Evolutionary conservation across 306 rosid genomes (phyloP).

Genomic region (Macrotyloma uniflorum): DNA sequence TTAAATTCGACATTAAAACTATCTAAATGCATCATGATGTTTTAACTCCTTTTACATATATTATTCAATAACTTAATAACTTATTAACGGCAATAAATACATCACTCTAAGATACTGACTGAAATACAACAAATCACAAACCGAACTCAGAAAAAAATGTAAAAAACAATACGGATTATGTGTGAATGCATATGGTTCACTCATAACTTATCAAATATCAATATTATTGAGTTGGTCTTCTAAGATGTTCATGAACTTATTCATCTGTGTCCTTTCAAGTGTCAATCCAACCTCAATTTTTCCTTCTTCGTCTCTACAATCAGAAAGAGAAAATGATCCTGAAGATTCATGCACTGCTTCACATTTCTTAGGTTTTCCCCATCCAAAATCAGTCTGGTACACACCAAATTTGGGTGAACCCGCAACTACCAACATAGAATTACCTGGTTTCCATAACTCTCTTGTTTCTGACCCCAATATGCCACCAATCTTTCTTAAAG

Average conservation of each 20-base stretch:
- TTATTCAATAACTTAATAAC: no score
- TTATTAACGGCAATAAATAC: no score
- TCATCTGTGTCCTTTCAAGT: constrained; percentile 27
- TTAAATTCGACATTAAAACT: no score
- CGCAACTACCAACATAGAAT: not conserved
- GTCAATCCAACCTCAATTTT: constrained; percentile 51
- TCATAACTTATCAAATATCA: not conserved
- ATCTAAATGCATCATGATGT: no score
- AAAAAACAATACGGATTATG: no score
- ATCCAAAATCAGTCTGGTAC: constrained; percentile 60
- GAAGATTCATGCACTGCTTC: constrained; percentile 44
- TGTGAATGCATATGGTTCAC: no score
- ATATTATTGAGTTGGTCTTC: constrained; percentile 1
- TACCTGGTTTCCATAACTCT: not conserved
- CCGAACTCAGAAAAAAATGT: no score
- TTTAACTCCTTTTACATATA: no score
- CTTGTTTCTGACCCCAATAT: not conserved
- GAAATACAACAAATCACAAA: no score
- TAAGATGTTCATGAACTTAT: constrained; percentile 27
- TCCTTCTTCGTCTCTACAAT: constrained; percentile 27
- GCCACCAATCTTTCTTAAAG: constrained; percentile 28
- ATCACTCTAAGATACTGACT: no score
- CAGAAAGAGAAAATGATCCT: constrained; percentile 39
- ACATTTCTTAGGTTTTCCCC: constrained; percentile 53
- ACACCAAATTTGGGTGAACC: constrained; percentile 49